These are phyloP conservation scores for Paragyromitra xinjiangensis DNA, from an alignment of 495 filamentous ascomycete species.

Conservation along the genomic window DNA sequence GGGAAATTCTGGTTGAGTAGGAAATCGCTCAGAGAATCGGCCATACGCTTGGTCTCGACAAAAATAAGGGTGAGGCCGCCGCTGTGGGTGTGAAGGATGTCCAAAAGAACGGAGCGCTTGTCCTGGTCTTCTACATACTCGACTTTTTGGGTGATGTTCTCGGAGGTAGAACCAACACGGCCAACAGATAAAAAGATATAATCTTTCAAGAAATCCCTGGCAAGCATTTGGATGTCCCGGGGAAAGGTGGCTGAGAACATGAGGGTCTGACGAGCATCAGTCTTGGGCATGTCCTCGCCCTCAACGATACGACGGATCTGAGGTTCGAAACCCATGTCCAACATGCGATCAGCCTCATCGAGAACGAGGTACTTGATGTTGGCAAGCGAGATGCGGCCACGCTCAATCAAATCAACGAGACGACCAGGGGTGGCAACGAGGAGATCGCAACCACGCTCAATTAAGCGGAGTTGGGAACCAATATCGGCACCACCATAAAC, in stretches of 20 bases:
- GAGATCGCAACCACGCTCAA: constrained; percentile 97
- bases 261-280: constrained; percentile 88
- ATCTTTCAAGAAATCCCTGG: constrained; percentile 89
- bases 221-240: constrained; percentile 98
- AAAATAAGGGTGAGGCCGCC: constrained; percentile 94
- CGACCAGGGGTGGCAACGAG: constrained; percentile 96
- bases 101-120: constrained; percentile 96
- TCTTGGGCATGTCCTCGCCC: constrained; percentile 93
- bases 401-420: constrained; percentile 96
- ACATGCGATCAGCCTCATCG: constrained; percentile 99
- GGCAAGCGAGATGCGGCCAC: constrained; percentile 92
- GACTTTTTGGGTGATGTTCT: constrained; percentile 99
- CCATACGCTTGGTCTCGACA: constrained; percentile 99
- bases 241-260: constrained; percentile 99
- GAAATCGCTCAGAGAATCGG: constrained; percentile 95
- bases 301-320: constrained; percentile 98
- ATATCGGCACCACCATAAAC: constrained; percentile 99
- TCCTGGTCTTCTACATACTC: constrained; percentile 97
- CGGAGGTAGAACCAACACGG: constrained; percentile 98
- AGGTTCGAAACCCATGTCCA: constrained; percentile 99
- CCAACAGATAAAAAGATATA: constrained; percentile 99
- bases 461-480: constrained; percentile 92
- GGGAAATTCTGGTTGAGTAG: constrained; percentile 97
- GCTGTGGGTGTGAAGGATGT: constrained; percentile 95
- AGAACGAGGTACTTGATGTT: constrained; percentile 99